Evolutionary conservation across 73 alveolate genomes (phyloP), one percentile per base, ranked within the genome.

Genomic region (Blepharisma stoltei): DNA sequence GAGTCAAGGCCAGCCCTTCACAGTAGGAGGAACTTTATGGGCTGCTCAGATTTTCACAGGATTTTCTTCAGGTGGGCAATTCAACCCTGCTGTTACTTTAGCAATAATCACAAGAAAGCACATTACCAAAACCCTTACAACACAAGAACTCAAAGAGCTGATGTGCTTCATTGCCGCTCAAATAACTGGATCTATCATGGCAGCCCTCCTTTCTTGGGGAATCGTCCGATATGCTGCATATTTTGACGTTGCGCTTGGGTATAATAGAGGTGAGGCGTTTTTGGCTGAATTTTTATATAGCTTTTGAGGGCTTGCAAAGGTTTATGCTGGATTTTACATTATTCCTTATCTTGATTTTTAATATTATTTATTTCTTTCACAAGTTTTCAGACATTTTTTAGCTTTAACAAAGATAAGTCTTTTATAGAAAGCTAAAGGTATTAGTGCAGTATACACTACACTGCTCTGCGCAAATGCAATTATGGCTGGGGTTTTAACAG

Each of bases 1-100:
- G 18, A 14, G 73, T 5, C 14, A 60, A 8, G 23, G 73, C 45
- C 46, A 60, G 23, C 73, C 73, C 5, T 60, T 60, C 5, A 38
- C 73, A 18, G 73, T 60, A 8, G 73, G 73, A 0, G 73, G 73
- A 38, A 14, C 73, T 60, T 60, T 60, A 60, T 60, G 73, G 73
- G 73, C 73, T 18, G 73, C 73, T 14, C 14, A 14, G 47, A 60
- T 60, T 25, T 60, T 60, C 73, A 60, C 73, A 20, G 73, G 73
- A 38, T 60, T 60, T 25, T n/a, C 73, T 18, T 60, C 73, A 60
- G 73, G 73, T 14, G 73, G 46, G 49, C 73, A 60, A 25, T 60
- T 60, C 73, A 60, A 60, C 73, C 73, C 73, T 18, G 73, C 49
- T 14, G 73, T 60, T 9, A 14, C 73, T 20, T n/a, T 60, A n/a